Percentiles rank a stretch among this genome's conserved stretches.
These are phyloP conservation scores for Picea sitchensis DNA, from an alignment of 75 land plant genomes.

Conservation along the genomic window DNA sequence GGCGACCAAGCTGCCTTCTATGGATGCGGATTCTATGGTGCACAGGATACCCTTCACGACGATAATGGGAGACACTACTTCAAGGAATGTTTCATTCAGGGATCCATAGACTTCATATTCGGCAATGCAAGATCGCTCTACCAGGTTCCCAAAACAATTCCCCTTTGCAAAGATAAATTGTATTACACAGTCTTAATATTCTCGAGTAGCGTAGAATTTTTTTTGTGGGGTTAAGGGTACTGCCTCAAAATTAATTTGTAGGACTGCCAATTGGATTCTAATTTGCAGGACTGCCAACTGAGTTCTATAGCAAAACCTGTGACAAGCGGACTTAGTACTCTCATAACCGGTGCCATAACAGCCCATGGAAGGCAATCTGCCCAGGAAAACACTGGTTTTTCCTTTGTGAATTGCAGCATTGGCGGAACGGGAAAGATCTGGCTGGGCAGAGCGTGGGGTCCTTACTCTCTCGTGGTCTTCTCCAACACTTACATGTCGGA, in stretches of 20 bases:
- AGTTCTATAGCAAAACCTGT: constrained; percentile 68
- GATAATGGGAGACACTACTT: constrained; percentile 80
- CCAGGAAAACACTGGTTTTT: constrained; percentile 70
- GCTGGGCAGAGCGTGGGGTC: constrained; percentile 90
- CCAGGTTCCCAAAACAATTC: constrained; percentile 29
- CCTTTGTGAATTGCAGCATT: constrained; percentile 65
- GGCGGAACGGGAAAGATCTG: constrained; percentile 75
- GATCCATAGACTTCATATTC: constrained; percentile 91
- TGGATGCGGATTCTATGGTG: constrained; percentile 79
- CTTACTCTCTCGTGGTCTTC: constrained; percentile 69
- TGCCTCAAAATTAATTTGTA: constrained; percentile 11
- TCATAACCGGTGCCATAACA: constrained; percentile 67
- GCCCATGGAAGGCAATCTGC: constrained; percentile 64
- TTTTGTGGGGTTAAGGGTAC: not conserved
- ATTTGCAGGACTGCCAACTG: constrained; percentile 53
- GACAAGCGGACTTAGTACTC: constrained; percentile 20
- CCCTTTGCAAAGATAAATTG: not conserved
- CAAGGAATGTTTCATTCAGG: constrained; percentile 76
- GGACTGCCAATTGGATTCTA: constrained; percentile 31
- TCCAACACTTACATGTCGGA: constrained; percentile 59
- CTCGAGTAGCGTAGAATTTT: not conserved
- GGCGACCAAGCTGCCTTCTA: constrained; percentile 84
- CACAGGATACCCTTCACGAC: constrained; percentile 88
- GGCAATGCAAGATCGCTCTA: constrained; percentile 78
- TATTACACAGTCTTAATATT: not conserved